Percentiles rank a stretch among this genome's conserved stretches.
These are phyloP conservation scores for Puccinia brachypodii DNA, from an alignment of 1,284 basidiomycete species.

Conservation along the genomic window DNA sequence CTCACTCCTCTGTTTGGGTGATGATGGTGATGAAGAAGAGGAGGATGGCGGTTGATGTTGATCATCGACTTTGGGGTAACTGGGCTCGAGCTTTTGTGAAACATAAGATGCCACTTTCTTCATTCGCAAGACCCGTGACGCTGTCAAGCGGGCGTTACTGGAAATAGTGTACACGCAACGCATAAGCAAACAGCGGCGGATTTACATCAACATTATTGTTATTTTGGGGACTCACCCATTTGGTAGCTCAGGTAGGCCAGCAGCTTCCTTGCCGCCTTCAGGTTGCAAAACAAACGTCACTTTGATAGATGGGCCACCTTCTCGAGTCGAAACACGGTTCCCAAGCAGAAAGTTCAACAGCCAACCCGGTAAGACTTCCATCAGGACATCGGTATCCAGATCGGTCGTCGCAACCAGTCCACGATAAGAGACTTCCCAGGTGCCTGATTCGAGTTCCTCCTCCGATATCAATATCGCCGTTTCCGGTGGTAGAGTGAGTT, in stretches of 20 bases:
- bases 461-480: conserved; percentile 78
- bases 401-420: conserved; percentile 68
- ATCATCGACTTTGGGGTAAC: conserved; percentile 54
- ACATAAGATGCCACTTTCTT: conserved; percentile 81
- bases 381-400: conserved; percentile 66
- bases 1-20: conserved; percentile 11
- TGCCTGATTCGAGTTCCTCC: conserved; percentile 67
- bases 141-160: conserved; percentile 80
- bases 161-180: conserved; percentile 57
- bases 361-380: conserved; percentile 81
- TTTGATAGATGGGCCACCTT: conserved; percentile 61
- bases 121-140: conserved; percentile 78
- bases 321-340: conserved; percentile 64
- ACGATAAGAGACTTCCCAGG: conserved; percentile 62
- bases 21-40: conserved; percentile 50
- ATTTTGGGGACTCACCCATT: conserved; percentile 65
- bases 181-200: background rate
- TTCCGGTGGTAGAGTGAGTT: conserved; percentile 65
- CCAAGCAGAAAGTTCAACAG: conserved; percentile 77
- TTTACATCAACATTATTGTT: background rate
- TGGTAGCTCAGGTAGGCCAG: conserved; percentile 70
- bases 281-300: conserved; percentile 85
- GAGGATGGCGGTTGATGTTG: conserved; percentile 46
- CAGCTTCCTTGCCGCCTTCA: conserved; percentile 62
- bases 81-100: conserved; percentile 75